These are phyloP conservation scores for Trametes sanguinea DNA, from an alignment of 768 basidiomycete genomes.

Conservation along the genomic window DNA sequence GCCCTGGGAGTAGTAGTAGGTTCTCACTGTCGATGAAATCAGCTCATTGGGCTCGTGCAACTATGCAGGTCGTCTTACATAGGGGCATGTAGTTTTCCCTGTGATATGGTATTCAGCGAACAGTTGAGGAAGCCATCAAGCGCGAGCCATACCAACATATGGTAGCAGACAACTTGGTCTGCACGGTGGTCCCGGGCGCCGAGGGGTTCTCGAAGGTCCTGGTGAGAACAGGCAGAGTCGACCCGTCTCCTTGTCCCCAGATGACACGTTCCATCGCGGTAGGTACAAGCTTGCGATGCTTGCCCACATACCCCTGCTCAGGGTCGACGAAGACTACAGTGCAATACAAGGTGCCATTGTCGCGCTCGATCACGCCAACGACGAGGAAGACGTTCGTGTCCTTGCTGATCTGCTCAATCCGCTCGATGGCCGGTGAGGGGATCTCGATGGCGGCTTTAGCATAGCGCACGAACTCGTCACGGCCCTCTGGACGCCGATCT, in stretches of 20 bases:
- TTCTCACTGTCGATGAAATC: conserved; percentile 45
- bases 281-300: conserved; percentile 66
- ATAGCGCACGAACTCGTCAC: conserved; percentile 62
- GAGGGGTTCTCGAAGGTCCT: conserved; percentile 37
- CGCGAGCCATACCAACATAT: conserved; percentile 54
- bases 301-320: conserved; percentile 51
- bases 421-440: conserved; percentile 50
- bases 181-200: conserved; percentile 28
- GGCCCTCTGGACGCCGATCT: conserved; percentile 48
- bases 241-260: conserved; percentile 63
- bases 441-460: conserved; percentile 56
- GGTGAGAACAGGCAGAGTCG: conserved; percentile 51
- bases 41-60: background rate
- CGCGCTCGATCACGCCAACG: conserved; percentile 60
- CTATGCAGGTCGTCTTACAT: conserved; percentile 37
- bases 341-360: conserved; percentile 63
- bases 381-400: conserved; percentile 56
- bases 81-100: conserved; percentile 78
- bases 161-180: conserved; percentile 52
- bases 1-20: conserved; percentile 59
- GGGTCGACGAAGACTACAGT: conserved; percentile 60
- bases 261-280: conserved; percentile 61
- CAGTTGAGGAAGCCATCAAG: background rate
- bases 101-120: background rate
- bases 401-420: conserved; percentile 50